Evolutionary conservation across 1,139 yeast species (phyloP), one percentile per base, ranked within the genome.

Genomic region (Suhomyces maxii): DNA sequence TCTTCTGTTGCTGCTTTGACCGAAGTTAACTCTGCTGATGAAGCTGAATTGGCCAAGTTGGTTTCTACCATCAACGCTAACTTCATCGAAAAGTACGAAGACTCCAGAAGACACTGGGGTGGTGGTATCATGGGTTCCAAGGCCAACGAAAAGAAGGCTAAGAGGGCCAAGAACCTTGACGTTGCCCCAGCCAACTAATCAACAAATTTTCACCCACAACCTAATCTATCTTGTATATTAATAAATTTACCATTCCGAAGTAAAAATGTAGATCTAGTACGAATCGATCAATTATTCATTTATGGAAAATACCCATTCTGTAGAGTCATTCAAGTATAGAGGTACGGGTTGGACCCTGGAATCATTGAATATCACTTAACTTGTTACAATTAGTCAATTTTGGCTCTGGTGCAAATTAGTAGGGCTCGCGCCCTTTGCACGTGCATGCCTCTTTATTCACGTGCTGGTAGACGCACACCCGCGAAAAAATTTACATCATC

Each of bases 81-180:
- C 93, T 91, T 84, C 77, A 73, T 77, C 64, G 95, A 88, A 69
- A 89, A 89, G 79, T 89, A 85, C 85, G 97, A 91, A 68, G 97
- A 91, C 63, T 71, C 81, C 73, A 91, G 95, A 83, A 89, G 89
- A 80, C 96, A 89, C 86, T 91, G 98, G 98, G 98, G 98, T 84
- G 98, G 99, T 82, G 98, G 98, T 83, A 70, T 88, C 75, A 80
- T 93, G 82, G 97, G 98, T 73, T 79, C 88, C 64, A 91, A 91
- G 83, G 89, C 97, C 65, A 81, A 79, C 65, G 93, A 83, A 64
- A 87, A 85, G 79, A 71, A 60, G 44, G 76, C 71, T 47, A 73
- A 76, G 70, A 74, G 61, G 57, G 76, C 73, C 41, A 76, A 73
- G 67, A 58, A 63, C 47, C 63, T 69, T 52, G 78, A 72, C 40